Base-by-base conservation (phyloP, 495 filamentous ascomycete genomes). In the Hypoxylon trugodes region DNA sequence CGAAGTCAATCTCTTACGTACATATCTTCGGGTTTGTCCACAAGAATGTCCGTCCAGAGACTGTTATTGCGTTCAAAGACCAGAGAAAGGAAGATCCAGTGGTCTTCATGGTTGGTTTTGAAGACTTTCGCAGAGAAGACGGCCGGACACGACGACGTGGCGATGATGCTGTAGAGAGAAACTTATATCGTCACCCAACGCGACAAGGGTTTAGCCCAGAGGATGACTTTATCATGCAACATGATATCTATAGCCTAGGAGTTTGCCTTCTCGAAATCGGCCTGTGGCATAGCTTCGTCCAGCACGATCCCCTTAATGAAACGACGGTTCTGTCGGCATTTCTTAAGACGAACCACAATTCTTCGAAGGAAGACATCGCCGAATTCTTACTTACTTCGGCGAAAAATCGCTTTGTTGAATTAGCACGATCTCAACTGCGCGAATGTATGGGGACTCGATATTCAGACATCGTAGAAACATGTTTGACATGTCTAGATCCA, bases 211-310 rank as follows among this genome's bases (percentile, higher is more conserved):
- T 66, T 0, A 58, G 33, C 0, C 76, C 77, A 0, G 55, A 76
- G 28, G 71, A 77, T 1, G 30, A 41, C 7, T 30, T 33, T 16
- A 15, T 28, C 13, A 42, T 22, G 24, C 32, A 30, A 12, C 24
- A 40, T 21, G 22, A 13, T 5, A 13, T 16, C 1, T 48, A 18
- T 24, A 24, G 33, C 6, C 22, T 89, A 9, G 86, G 87, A 0
- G 82, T 86, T 6, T 81, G 81, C 53, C 73, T 89, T 0, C 58
- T 89, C 2, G 87, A 89, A 63, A 74, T 89, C 30, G 85, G 83
- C 0, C 51, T 89, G 2, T 87, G 84, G 84, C 9, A 45, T n/a
- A n/a, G n/a, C n/a, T n/a, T n/a, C n/a, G n/a, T n/a, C n/a, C n/a
- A 30, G 28, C 10, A 30, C 28, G 28, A 30, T 30, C 10, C 28